Percentiles rank a stretch among this genome's conserved stretches.
These are phyloP conservation scores for Dryas alaskensis DNA, from an alignment of 306 rosid genomes.

Conservation along the genomic window DNA sequence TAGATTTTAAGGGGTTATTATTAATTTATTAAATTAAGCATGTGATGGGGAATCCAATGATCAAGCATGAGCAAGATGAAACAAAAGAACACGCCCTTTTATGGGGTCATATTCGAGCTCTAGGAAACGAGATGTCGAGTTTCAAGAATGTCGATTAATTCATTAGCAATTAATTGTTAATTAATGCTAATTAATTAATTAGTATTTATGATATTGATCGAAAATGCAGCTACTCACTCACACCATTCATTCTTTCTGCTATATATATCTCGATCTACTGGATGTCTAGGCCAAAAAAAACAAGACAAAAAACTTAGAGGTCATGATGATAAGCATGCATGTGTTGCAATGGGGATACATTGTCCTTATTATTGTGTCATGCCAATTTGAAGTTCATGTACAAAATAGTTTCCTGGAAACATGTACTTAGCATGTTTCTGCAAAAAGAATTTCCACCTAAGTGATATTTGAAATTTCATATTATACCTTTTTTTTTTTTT, in stretches of 20 bases:
- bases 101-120: conserved; percentile 33
- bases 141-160: conserved; percentile 38
- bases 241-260: conserved; percentile 28
- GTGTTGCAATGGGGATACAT: conserved; percentile 10
- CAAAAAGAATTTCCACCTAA: background rate
- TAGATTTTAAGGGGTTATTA: conserved; percentile 19
- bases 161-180: conserved; percentile 22
- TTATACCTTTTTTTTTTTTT: too few relatives aligned
- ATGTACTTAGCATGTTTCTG: conserved; percentile 1
- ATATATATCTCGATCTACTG: conserved; percentile 3
- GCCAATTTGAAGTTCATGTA: conserved; percentile 13
- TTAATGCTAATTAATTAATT: conserved; percentile 5
- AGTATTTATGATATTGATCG: conserved; percentile 21
- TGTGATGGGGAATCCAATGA: conserved; percentile 66
- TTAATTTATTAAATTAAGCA: conserved; percentile 25
- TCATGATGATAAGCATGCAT: conserved; percentile 10
- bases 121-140: conserved; percentile 43
- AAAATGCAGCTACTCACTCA: conserved; percentile 14
- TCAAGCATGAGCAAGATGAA: conserved; percentile 41
- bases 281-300: conserved; percentile 18
- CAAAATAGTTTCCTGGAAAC: conserved; percentile 2
- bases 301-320: conserved; percentile 12
- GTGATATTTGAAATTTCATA: background rate
- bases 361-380: conserved; percentile 7
- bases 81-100: conserved; percentile 41